Evolutionary conservation across 192 early-diverging fungal genomes (phyloP), one percentile per base, ranked within the genome.

Genomic region (Coemansia umbellata): DNA sequence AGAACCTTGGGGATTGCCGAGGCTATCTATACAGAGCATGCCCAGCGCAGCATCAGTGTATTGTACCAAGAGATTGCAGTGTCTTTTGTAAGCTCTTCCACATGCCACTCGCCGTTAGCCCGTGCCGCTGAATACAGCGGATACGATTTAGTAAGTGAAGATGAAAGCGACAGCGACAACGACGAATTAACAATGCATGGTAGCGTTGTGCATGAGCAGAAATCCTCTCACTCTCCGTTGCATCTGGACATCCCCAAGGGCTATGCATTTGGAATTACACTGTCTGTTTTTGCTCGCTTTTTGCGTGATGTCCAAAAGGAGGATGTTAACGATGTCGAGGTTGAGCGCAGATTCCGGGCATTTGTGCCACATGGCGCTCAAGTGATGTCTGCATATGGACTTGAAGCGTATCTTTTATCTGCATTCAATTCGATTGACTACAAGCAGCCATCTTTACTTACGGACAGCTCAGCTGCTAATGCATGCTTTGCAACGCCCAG

Each of bases 241-340:
- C 65, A 33, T 13, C 49, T 76, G 13, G 66, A 60, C 14, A 40
- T 76, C 32, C 66, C 60, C 27, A 49, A 47, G 14, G 53, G 39
- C 18, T 54, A 42, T 28, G 49, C 53, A 4, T 51, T 58, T 49
- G 73, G 66, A 3, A 33, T 76, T 10, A 65, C 73, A 1, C 66
- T 50, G 41, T 23, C 73, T 2, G 40, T 69, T 7, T 76, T 76
- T 54, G 44, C 37, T 5, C 73, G 55, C 40, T 76, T 65, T 54
- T 33, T 76, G 53, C 66, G 61, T 18, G 73, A 76, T 22, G 41
- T 58, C 9, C 73, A 76, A 18, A 69, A 76, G 45, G 73, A 69
- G 23, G 26, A 21, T 8, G 36, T 76, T n/a, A 39, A 39, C 0
- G 50, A 69, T 18, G 41, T 53, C 15, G 55, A 58, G 28, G 37